These are phyloP conservation scores for Effrenium voratum DNA, from an alignment of 73 alveolate genomes.

Conservation along the genomic window DNA sequence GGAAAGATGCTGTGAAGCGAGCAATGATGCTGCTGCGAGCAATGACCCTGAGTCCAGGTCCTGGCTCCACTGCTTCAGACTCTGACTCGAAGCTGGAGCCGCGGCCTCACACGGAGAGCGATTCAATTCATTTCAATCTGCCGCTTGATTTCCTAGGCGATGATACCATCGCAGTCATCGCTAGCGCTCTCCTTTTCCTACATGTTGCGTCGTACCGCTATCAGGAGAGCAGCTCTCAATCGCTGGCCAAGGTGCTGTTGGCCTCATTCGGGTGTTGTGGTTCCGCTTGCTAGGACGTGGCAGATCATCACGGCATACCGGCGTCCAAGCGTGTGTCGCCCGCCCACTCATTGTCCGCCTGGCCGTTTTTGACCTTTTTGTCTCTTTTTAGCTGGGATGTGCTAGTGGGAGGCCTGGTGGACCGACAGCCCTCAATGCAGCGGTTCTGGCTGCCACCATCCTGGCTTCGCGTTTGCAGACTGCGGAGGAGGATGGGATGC, in stretches of 20 bases:
- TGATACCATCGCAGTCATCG: slow-evolving; percentile 53
- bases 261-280: no score
- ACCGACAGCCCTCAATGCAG: slow-evolving; percentile 69
- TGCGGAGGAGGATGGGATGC: slow-evolving; percentile 26
- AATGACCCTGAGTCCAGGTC: neutral
- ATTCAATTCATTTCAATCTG: neutral
- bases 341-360: neutral
- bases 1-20: neutral
- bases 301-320: no score
- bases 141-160: slow-evolving; percentile 8
- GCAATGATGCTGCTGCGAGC: neutral
- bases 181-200: slow-evolving; percentile 34
- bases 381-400: neutral
- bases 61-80: slow-evolving; percentile 84
- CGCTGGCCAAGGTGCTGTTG: no score
- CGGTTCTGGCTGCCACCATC: slow-evolving; percentile 74
- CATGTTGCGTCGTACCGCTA: slow-evolving; percentile 57
- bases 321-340: no score
- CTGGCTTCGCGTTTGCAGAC: slow-evolving; percentile 73
- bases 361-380: neutral
- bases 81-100: slow-evolving; percentile 79
- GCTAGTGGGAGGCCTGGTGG: slow-evolving; percentile 62
- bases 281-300: no score
- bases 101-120: neutral
- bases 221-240: no score